Conservation (phyloP, 805 yeast species). For the Tetrapisispora iriomotensis region DNA sequence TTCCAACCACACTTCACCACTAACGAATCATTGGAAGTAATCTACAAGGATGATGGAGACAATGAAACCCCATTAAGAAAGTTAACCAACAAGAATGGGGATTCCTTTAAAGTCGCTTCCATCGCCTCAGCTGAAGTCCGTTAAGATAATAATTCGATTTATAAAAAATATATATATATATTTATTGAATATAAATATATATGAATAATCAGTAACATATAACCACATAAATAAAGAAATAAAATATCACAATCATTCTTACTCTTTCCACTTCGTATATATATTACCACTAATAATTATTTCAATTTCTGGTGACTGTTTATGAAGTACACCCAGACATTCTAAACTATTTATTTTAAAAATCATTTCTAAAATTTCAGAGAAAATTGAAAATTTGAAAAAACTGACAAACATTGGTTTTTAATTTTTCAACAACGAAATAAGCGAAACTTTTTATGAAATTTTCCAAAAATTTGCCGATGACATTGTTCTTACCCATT, state of each 20-base stretch:
- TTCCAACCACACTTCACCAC: constrained; percentile 88
- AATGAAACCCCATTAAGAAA: constrained; percentile 61
- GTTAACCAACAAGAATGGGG: constrained; percentile 74
- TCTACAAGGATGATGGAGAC: constrained; percentile 54
- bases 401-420: neutral
- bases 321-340: neutral
- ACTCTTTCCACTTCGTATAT: too few relatives aligned
- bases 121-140: constrained; percentile 73
- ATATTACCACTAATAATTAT: too few relatives aligned
- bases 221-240: neutral
- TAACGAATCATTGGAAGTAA: constrained; percentile 61
- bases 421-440: neutral
- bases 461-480: too few relatives aligned
- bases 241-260: too few relatives aligned
- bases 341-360: neutral
- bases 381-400: neutral
- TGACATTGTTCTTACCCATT: too few relatives aligned
- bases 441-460: too few relatives aligned
- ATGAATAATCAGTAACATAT: neutral
- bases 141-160: constrained; percentile 32
- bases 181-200: neutral
- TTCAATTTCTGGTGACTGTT: too few relatives aligned
- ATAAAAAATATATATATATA: neutral
- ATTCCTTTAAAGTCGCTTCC: constrained; percentile 61
- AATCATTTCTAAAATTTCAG: neutral